Evolutionary conservation across 768 basidiomycete genomes (phyloP), one percentile per base, ranked within the genome.

Genomic region (Termitomyces sp.): DNA sequence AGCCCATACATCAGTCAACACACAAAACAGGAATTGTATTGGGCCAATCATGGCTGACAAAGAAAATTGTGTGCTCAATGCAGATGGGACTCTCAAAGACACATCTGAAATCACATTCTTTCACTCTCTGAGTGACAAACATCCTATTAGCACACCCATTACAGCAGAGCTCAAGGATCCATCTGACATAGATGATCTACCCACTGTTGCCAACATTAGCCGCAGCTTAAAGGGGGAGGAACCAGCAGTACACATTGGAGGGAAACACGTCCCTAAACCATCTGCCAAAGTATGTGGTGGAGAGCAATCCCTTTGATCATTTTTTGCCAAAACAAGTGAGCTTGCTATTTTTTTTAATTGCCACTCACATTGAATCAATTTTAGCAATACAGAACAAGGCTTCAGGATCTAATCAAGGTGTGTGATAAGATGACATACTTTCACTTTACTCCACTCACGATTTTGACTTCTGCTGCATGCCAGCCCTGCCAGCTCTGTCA

Each of bases 201-300:
- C 53, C 9, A 28, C n/a, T 7, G 6, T n/a, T 35, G 59, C 28
- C 13, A 24, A 12, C 3, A 22, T 55, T 8, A n/a, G 24, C 6
- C 13, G 16, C n/a, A 7, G 44, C 44, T 44, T 65, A 35, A 55
- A 60, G 62, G 61, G 61, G 40, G 63, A 65, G 44, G n/a, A 44
- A 44, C n/a, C n/a, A 44, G 44, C 44, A 2, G 7, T 3, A 44
- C 44, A 1, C 15, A 61, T 67, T 42, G 66, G 22, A 2, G 57
- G 61, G 18, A 55, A 61, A 58, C 59, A 50, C 20, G 33, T 67
- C 15, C n/a, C 48, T 3, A 63, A 59, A 40, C 63, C 56, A 2
- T 60, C 59, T 12, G 49, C 4, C 20, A 67, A 63, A 49, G 44
- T 55, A 13, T 7, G 18, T 16, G 40, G 15, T 42, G 40, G 40